Base-by-base conservation (phyloP, 2,329 filamentous ascomycete species). In the Penicillium aurantiogriseum region DNA sequence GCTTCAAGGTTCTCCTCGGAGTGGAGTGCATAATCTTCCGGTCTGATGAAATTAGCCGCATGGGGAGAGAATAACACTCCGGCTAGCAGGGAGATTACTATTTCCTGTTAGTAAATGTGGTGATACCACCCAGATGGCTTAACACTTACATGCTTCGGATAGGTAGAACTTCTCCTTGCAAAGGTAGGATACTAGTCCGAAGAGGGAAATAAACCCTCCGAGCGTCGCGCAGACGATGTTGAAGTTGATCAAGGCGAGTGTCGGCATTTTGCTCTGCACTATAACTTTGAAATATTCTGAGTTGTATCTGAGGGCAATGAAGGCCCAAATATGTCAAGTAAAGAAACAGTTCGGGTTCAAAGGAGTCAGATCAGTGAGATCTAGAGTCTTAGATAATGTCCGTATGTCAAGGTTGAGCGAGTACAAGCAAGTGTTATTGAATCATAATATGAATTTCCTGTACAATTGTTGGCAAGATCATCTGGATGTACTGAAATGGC, bases 131-230 rank as follows among this genome's bases (percentile, higher is more conserved):
- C 29, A 27, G 25, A 13, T 35, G 17, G 25, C 29, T 17, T 36
- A 31, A n/a, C 27, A 85, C 89, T 72, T 79, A 93, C 91, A 79
- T 52, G 92, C 90, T 82, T 97, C 92, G 1, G 91, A 96, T 1
- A 97, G 82, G 72, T 96, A 96, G 71, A 90, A 93, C 57, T 86
- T 88, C 77, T 96, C 92, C 71, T 97, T 96, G 70, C 90, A 82
- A 19, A 96, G 82, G 70, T 92, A 96, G 0, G 91, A 96, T 0
- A 97, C 91, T 43, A 97, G 78, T 4, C 91, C 92, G 69, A 96
- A 97, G n/a, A 95, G 65, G 0, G 90, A 91, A 60, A 97, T 87
- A 77, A 95, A 97, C 2, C 90, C 92, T 15, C 92, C 92, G 13
- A 96, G 76, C 8, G 90, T 84, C 52, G 89, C 88, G 70, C 90